phyloP scores from a whole-genome alignment of 169 alveolate species.

The Cryptosporidium sp. region DNA sequence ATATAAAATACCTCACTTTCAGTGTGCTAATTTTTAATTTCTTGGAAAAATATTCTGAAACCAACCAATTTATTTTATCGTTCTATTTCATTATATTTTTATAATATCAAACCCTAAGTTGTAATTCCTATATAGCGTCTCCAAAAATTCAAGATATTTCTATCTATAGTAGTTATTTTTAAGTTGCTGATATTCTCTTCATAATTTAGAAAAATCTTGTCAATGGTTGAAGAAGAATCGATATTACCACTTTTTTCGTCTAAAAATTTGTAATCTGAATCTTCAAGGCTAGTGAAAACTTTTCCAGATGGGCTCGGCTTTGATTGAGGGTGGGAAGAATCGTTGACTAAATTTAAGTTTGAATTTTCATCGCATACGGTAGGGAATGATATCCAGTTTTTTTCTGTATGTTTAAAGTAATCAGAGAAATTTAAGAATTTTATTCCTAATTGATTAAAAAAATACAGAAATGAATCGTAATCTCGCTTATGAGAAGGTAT shows the following conservation, averaged over 20 bases:
- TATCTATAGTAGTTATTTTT: neutral
- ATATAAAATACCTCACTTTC: no score
- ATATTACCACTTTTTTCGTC: neutral
- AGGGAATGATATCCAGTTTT: neutral
- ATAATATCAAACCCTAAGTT: no score
- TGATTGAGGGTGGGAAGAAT: neutral
- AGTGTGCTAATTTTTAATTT: no score
- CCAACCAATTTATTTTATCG: no score
- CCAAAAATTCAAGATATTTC: neutral
- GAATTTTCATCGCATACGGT: neutral
- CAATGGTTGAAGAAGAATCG: neutral
- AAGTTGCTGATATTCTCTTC: no score
- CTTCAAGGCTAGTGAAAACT: neutral
- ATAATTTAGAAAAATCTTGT: neutral
- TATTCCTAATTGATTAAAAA: constrained; percentile 45
- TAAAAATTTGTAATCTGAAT: neutral
- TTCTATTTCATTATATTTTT: neutral
- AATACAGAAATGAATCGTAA: constrained; percentile 25
- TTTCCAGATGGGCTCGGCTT: neutral
- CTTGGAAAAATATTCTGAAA: neutral
- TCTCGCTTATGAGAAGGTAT: constrained; percentile 61
- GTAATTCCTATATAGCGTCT: neutral
- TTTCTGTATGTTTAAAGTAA: neutral
- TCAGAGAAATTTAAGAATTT: constrained; percentile 16
- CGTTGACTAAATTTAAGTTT: no score